Evolutionary conservation across 495 filamentous ascomycete species (phyloP), one percentile per base, ranked within the genome.

Genomic region (Darksidea phi): DNA sequence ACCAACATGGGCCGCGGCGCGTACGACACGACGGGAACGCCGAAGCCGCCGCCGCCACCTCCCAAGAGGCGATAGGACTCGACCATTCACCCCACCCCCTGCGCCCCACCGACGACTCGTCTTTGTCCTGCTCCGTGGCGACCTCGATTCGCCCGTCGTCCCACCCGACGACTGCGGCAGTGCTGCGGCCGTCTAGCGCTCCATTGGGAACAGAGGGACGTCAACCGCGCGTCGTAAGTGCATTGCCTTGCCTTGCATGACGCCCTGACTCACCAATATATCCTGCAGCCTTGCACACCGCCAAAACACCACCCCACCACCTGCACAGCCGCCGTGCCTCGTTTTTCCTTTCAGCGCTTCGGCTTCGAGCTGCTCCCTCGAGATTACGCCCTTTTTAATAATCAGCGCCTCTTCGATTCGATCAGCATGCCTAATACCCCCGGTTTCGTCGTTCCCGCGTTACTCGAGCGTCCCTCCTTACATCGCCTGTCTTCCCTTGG

Each of bases 21-120:
- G 20, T 72, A 72, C 57, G 70, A 72, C 59, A 72, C 70, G 3
- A 72, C 70, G 8, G 70, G 70, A 6, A 72, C 70, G 12, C 70
- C 68, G 2, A 70, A 70, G 48, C 68, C 68, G 10, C 62, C 61
- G 20, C 68, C 68, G 41, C 68, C 65, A 34, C 70, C 65, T 17
- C 70, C 70, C 2, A 72, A 69, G 63, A 26, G 63, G 47, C 63
- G 67, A 56, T 71, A 65, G 50, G 28, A 48, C 41, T 13, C 61
- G n/a, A 48, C 20, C 17, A 24, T n/a, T 48, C 32, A 43, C 59
- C n/a, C 48, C 41, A 47, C 34, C 49, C 49, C 55, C n/a, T n/a
- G n/a, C n/a, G n/a, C n/a, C n/a, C n/a, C n/a, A n/a, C n/a, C 54
- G 51, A 56, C 57, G 32, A 17, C 18, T 52, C 24, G 50, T 43